A percentile compares a stretch with the other conserved stretches of the same genome.
These are phyloP conservation scores for Albatrellus ellisii DNA, from an alignment of 768 basidiomycete genomes.

Conservation along the genomic window DNA sequence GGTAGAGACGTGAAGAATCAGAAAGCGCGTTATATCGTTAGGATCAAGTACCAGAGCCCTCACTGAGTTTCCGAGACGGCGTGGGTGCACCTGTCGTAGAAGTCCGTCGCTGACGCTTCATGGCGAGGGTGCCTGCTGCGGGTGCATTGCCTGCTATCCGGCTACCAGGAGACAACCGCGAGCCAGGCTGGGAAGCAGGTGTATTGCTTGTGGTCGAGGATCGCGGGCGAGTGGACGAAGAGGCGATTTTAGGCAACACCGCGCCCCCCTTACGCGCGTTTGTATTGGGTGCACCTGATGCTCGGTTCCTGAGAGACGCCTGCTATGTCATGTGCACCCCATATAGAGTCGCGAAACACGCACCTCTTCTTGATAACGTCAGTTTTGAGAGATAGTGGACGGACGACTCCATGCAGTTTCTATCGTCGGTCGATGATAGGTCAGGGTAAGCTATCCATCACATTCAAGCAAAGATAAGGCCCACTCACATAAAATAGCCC, in stretches of 20 bases:
- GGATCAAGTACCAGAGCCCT: slow-evolving; percentile 6
- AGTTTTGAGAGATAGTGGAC: slow-evolving; percentile 90
- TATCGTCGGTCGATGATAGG: too few species aligned
- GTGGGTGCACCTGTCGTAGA: slow-evolving; percentile 24
- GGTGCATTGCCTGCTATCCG: slow-evolving; percentile 17
- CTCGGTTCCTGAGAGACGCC: slow-evolving; percentile 48
- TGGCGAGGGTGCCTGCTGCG: slow-evolving; percentile 22
- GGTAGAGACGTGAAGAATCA: too few species aligned
- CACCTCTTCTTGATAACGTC: slow-evolving; percentile 96
- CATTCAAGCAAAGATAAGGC: slow-evolving; percentile 7
- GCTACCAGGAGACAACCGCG: slow-evolving; percentile 25
- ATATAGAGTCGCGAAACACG: slow-evolving; percentile 5
- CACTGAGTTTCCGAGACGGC: slow-evolving; percentile 7
- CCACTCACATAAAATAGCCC: slow-evolving; percentile 80
- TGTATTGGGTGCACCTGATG: slow-evolving; percentile 59
- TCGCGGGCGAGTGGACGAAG: slow-evolving; percentile 59
- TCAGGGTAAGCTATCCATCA: too few species aligned
- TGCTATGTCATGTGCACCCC: slow-evolving; percentile 5
- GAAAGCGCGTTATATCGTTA: background rate
- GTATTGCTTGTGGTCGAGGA: slow-evolving; percentile 52
- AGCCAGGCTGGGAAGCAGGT: slow-evolving; percentile 31
- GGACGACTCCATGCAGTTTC: slow-evolving; percentile 94
- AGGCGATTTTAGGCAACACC: slow-evolving; percentile 60
- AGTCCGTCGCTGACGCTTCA: slow-evolving; percentile 77
- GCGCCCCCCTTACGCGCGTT: slow-evolving; percentile 48